Conservation (phyloP, 2,329 filamentous ascomycete species). For the Neocatenulostroma microsporum region DNA sequence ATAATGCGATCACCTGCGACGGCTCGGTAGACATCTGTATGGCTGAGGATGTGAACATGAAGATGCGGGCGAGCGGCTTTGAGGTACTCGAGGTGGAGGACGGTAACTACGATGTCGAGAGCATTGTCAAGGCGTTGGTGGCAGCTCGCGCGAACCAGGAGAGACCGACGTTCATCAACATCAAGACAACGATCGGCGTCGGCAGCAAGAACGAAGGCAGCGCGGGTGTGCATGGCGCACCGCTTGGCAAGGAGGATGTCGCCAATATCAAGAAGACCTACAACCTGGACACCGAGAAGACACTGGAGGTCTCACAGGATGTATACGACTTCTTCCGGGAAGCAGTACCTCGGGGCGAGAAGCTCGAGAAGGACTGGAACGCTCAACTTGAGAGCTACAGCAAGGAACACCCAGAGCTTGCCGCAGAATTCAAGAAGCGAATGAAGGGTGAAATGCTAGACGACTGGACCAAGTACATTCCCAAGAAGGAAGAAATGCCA, state of each 20-base stretch:
- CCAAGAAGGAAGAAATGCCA: constrained; percentile 39
- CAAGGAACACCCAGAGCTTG: constrained; percentile 43
- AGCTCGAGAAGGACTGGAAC: constrained; percentile 44
- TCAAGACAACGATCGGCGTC: constrained; percentile 49
- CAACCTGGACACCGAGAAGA: constrained; percentile 42
- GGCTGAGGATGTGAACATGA: constrained; percentile 50
- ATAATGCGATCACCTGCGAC: constrained; percentile 54
- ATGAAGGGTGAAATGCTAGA: constrained; percentile 41
- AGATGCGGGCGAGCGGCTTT: constrained; percentile 51
- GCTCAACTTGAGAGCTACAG: constrained; percentile 38
- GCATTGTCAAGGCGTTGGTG: constrained; percentile 41
- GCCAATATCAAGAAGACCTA: constrained; percentile 47
- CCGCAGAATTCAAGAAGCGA: constrained; percentile 42
- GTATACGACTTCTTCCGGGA: constrained; percentile 49
- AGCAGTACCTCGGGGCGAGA: constrained; percentile 39
- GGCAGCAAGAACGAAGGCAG: constrained; percentile 44
- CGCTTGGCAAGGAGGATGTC: constrained; percentile 49
- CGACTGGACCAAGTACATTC: constrained; percentile 46
- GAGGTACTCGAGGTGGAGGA: constrained; percentile 49
- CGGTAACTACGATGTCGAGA: constrained; percentile 46
- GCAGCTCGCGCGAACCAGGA: constrained; percentile 27
- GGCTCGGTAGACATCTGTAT: constrained; percentile 44
- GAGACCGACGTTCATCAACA: constrained; percentile 51
- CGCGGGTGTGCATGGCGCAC: constrained; percentile 51
- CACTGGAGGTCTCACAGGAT: constrained; percentile 33